Evolutionary conservation across 1,284 basidiomycete genomes (phyloP), one percentile per base, ranked within the genome.

Genomic region (Xerocomus nothofagi): DNA sequence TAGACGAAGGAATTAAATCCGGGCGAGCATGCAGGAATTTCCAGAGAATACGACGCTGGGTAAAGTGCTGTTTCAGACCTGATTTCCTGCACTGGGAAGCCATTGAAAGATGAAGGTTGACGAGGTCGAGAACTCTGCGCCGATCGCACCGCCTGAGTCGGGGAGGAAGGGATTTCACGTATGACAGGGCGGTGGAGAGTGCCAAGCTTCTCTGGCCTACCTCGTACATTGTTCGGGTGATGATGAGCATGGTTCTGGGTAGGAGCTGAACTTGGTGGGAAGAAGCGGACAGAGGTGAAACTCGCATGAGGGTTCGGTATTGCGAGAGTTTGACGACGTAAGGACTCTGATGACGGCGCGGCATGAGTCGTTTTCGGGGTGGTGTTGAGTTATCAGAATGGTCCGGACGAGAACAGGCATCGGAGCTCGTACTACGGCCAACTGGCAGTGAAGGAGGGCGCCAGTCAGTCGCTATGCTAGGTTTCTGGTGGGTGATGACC

Each of bases 1-100:
- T 73, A n/a, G 83, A 67, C 30, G 75, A 79, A 18, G 87, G 86
- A 27, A 59, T 69, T 31, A 89, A 60, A 46, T 66, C 66, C 11
- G 73, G 71, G 59, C 83, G 78, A 42, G 74, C 51, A 20, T 59
- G 59, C 37, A 84, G 57, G 33, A 86, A 69, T 20, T 68, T 68
- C 49, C 70, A 58, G 52, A 80, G 63, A 36, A 69, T 66, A 58
- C 72, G 65, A 49, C 74, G 58, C 44, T 60, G 62, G 6, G 56
- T 32, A 54, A 66, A 65, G 51, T 71, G 71, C 14, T 47, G 57
- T 36, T 66, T 61, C 32, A 79, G 54, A 21, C 79, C 74, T 26
- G 58, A 59, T 40, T 63, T 66, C 12, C 55, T 50, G 24, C 69
- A 61, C 17, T 66, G 67, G 31, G 66, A 58, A 11, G 60, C 60